phyloP scores from a whole-genome alignment of 2,329 filamentous ascomycete genomes.

The Fusarium sp. region DNA sequence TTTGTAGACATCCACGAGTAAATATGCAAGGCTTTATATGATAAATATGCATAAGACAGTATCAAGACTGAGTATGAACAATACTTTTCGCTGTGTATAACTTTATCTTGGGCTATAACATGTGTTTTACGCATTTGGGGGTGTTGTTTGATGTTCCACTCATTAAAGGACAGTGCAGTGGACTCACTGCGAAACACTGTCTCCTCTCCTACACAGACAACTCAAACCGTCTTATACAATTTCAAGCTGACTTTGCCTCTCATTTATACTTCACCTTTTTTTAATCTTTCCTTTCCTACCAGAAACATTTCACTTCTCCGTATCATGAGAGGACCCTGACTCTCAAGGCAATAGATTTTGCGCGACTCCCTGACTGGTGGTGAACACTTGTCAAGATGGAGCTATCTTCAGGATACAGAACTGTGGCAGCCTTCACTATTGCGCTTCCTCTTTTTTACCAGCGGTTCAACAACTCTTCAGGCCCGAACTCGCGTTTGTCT shows the following conservation, averaged over 20 bases:
- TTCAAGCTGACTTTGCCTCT: constrained; percentile 9
- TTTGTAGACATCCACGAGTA: not conserved
- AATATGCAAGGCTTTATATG: not conserved
- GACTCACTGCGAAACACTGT: constrained; percentile 21
- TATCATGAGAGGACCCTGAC: not conserved
- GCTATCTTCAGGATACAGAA: constrained; percentile 27
- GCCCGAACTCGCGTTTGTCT: not conserved
- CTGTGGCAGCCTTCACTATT: constrained; percentile 22
- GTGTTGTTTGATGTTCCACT: not conserved
- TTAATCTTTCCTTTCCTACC: not conserved
- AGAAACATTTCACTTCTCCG: not conserved
- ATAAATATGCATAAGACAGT: not conserved
- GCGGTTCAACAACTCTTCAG: constrained; percentile 4
- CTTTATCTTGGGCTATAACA: not conserved
- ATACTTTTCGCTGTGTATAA: not conserved
- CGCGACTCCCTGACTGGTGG: not conserved
- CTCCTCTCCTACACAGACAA: constrained; percentile 16
- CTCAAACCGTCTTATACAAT: constrained; percentile 22
- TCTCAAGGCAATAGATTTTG: too few relatives aligned
- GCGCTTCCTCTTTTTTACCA: constrained; percentile 27
- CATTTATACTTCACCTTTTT: constrained; percentile 7
- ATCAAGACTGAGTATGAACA: too few relatives aligned
- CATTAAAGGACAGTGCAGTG: constrained; percentile 37
- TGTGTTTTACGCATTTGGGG: not conserved
- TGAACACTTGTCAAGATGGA: constrained; percentile 48